phyloP scores from a whole-genome alignment of 495 filamentous ascomycete genomes.

The Glonium stellatum region DNA sequence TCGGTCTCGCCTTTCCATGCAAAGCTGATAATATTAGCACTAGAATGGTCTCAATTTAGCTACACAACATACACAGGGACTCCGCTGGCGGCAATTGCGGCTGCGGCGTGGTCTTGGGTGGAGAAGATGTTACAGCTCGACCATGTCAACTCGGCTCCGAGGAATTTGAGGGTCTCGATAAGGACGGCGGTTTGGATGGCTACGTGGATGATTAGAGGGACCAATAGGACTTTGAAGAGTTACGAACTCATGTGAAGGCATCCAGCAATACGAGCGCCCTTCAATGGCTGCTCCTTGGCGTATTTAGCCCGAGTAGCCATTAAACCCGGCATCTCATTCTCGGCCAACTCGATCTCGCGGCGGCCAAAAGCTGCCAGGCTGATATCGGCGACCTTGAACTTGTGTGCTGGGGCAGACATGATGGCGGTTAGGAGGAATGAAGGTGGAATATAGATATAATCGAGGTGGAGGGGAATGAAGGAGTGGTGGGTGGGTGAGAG shows the following conservation, averaged over 20 bases:
- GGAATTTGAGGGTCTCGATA: slow-evolving; percentile 88
- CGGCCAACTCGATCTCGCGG: slow-evolving; percentile 96
- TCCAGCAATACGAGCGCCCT: slow-evolving; percentile 82
- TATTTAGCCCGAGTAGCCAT: slow-evolving; percentile 94
- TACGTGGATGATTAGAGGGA: slow-evolving; percentile 33
- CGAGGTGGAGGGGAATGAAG: neutral
- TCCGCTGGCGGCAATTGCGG: slow-evolving; percentile 89
- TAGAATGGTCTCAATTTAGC: neutral
- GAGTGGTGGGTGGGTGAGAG: neutral
- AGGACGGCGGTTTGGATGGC: slow-evolving; percentile 98
- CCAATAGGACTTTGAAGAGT: neutral
- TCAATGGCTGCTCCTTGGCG: slow-evolving; percentile 83
- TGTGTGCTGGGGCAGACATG: slow-evolving; percentile 76
- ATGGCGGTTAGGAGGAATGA: slow-evolving; percentile 15
- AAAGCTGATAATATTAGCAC: slow-evolving; percentile 48
- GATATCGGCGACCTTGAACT: slow-evolving; percentile 98
- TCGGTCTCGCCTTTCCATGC: slow-evolving; percentile 99
- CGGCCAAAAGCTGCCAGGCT: slow-evolving; percentile 95
- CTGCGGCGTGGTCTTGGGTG: slow-evolving; percentile 96
- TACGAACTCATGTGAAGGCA: slow-evolving; percentile 94
- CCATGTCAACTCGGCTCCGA: slow-evolving; percentile 98
- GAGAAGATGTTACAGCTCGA: slow-evolving; percentile 97
- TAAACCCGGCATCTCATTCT: slow-evolving; percentile 98
- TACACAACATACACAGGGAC: slow-evolving; percentile 67
- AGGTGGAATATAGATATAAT: neutral